These are phyloP conservation scores for Fonsecaea erecta DNA, from an alignment of 2,329 filamentous ascomycete species.

Conservation along the genomic window DNA sequence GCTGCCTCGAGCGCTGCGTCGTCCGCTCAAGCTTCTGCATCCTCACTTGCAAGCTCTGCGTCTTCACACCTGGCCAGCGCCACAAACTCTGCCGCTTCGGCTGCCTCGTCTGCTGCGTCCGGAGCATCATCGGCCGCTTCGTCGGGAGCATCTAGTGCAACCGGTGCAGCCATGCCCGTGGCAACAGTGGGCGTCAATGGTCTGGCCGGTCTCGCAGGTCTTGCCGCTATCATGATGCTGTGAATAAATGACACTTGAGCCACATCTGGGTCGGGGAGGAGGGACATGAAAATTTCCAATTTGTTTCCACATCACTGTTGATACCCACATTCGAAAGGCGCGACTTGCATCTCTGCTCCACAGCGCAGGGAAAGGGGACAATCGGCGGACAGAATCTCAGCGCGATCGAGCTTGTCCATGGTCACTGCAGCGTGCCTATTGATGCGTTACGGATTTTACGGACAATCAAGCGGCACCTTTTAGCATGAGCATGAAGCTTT, in stretches of 20 bases:
- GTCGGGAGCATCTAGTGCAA: constrained; percentile 14
- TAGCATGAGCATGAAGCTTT: constrained; percentile 22
- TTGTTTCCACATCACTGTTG: constrained; percentile 35
- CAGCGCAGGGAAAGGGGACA: constrained; percentile 18
- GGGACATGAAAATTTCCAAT: constrained; percentile 23
- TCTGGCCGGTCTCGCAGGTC: constrained; percentile 46
- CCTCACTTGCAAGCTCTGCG: not conserved
- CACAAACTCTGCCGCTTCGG: constrained; percentile 16
- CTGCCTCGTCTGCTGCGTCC: constrained; percentile 13
- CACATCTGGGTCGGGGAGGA: constrained; percentile 12
- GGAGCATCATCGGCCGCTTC: constrained; percentile 33
- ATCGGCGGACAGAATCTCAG: constrained; percentile 15
- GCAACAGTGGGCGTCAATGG: constrained; percentile 37
- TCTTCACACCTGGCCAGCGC: constrained; percentile 27
- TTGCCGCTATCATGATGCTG: constrained; percentile 50
- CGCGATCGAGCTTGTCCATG: constrained; percentile 22
- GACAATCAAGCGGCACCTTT: constrained; percentile 26
- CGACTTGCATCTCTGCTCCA: constrained; percentile 22
- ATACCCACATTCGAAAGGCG: constrained; percentile 32
- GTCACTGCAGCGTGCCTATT: constrained; percentile 25
- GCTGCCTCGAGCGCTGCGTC: constrained; percentile 32
- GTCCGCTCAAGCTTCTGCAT: constrained; percentile 35
- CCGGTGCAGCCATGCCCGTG: constrained; percentile 30
- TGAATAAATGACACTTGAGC: constrained; percentile 38
- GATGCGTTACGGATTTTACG: constrained; percentile 31